phyloP scores from a whole-genome alignment of 805 yeast genomes.

The Zygosaccharomyces pseudorouxii region DNA sequence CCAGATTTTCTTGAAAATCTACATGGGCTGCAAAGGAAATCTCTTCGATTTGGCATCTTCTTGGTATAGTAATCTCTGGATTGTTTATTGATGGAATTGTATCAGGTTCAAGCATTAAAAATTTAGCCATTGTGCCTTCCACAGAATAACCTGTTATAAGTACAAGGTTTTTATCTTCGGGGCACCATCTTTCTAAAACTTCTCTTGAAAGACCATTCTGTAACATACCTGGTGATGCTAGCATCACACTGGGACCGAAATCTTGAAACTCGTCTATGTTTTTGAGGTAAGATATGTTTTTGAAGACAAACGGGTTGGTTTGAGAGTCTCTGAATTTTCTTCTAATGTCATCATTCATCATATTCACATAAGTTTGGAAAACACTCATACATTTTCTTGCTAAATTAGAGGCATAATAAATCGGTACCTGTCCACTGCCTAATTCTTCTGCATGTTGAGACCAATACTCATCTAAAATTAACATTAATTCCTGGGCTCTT shows the following conservation, averaged over 20 bases:
- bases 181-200: constrained; percentile 92
- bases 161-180: constrained; percentile 85
- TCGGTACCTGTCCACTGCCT: constrained; percentile 52
- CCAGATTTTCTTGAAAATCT: constrained; percentile 88
- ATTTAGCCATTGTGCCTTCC: constrained; percentile 97
- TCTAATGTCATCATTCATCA: constrained; percentile 93
- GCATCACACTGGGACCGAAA: constrained; percentile 90
- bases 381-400: constrained; percentile 97
- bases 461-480: constrained; percentile 96
- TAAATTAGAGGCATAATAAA: constrained; percentile 86
- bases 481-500: constrained; percentile 87
- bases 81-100: constrained; percentile 82
- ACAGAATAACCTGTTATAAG: constrained; percentile 95
- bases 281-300: constrained; percentile 73
- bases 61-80: constrained; percentile 78
- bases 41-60: constrained; percentile 84
- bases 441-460: constrained; percentile 74
- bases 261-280: constrained; percentile 84
- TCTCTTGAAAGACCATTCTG: constrained; percentile 94
- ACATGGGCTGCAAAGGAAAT: constrained; percentile 99
- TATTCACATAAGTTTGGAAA: constrained; percentile 90
- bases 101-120: constrained; percentile 77
- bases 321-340: constrained; percentile 69
- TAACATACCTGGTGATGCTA: constrained; percentile 98
- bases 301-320: constrained; percentile 86